Evolutionary conservation across 2,329 filamentous ascomycete species (phyloP).

Genomic region (Diaporthe sp.): DNA sequence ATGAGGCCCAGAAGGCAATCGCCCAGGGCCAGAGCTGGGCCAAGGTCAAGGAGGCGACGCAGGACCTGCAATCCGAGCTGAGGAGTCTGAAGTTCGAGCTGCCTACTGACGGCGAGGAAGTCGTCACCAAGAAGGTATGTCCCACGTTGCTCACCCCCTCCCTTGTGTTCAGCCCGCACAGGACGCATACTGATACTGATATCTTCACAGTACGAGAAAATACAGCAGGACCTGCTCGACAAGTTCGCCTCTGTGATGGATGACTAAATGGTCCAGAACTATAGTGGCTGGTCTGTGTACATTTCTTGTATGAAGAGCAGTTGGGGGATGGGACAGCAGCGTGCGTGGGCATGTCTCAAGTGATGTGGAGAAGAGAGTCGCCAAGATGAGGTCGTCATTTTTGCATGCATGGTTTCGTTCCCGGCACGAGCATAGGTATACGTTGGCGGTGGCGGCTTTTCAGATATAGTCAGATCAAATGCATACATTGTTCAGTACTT

Average conservation of each 20-base stretch:
- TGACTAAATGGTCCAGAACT: constrained; percentile 72
- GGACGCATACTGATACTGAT: constrained; percentile 54
- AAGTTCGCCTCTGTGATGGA: constrained; percentile 97
- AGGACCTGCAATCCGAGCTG: constrained; percentile 86
- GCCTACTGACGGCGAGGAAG: constrained; percentile 86
- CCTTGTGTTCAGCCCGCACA: neutral
- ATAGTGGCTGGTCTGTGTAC: constrained; percentile 29
- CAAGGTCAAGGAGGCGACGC: constrained; percentile 92
- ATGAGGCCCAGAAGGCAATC: constrained; percentile 96
- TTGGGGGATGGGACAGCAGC: neutral
- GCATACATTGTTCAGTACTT: constrained; percentile 29
- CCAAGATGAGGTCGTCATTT: constrained; percentile 19
- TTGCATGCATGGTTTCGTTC: constrained; percentile 37
- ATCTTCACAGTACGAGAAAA: constrained; percentile 82
- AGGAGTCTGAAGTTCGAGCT: constrained; percentile 98
- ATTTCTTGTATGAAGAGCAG: constrained; percentile 23
- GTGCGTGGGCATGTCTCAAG: neutral
- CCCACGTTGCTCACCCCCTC: neutral
- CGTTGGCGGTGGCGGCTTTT: constrained; percentile 25
- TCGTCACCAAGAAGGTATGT: constrained; percentile 84
- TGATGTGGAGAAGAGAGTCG: neutral
- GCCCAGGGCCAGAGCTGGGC: constrained; percentile 91
- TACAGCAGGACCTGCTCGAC: constrained; percentile 93
- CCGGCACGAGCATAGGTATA: constrained; percentile 34
- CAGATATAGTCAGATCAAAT: constrained; percentile 32